A percentile compares a stretch with the other conserved stretches of the same genome.
phyloP scores from a whole-genome alignment of 495 filamentous ascomycete genomes.

The Podospora pseudopauciseta region DNA sequence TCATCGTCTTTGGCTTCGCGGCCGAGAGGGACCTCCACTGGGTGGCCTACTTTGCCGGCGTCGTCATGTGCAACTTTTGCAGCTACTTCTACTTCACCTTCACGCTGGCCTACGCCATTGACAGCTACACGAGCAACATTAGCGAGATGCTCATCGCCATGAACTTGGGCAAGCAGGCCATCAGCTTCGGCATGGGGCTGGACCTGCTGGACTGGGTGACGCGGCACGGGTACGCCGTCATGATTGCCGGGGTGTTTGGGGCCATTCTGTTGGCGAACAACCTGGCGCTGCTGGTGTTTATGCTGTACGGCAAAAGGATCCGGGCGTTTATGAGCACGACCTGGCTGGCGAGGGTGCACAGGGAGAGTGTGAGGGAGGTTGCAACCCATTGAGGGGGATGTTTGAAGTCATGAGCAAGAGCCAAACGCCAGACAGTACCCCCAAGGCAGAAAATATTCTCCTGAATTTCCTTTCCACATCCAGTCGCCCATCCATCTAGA shows the following conservation, averaged over 20 bases:
- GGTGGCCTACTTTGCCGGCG: conserved; percentile 54
- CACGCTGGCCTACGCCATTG: conserved; percentile 58
- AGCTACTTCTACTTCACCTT: conserved; percentile 59
- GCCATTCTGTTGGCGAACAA: conserved; percentile 56
- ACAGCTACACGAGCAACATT: conserved; percentile 55
- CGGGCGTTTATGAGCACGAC: conserved; percentile 46
- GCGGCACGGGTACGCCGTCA: conserved; percentile 51
- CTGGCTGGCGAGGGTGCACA: conserved; percentile 46
- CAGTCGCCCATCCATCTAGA: too few species aligned
- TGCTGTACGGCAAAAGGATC: conserved; percentile 57
- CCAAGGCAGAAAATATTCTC: too few species aligned
- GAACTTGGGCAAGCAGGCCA: conserved; percentile 64
- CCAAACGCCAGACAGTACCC: too few species aligned
- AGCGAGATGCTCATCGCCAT: conserved; percentile 65
- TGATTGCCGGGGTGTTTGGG: conserved; percentile 58
- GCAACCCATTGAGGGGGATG: conserved; percentile 8
- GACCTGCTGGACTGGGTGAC: conserved; percentile 58
- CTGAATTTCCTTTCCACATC: too few species aligned
- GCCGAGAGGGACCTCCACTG: conserved; percentile 53
- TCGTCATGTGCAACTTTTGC: conserved; percentile 50
- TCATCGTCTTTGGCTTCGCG: conserved; percentile 54
- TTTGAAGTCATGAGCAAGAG: not conserved
- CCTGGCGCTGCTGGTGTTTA: conserved; percentile 51
- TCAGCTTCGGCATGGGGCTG: conserved; percentile 59
- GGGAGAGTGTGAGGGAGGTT: conserved; percentile 15